phyloP scores from a whole-genome alignment of 768 basidiomycete species.

The Sporobolomyces pararoseus region DNA sequence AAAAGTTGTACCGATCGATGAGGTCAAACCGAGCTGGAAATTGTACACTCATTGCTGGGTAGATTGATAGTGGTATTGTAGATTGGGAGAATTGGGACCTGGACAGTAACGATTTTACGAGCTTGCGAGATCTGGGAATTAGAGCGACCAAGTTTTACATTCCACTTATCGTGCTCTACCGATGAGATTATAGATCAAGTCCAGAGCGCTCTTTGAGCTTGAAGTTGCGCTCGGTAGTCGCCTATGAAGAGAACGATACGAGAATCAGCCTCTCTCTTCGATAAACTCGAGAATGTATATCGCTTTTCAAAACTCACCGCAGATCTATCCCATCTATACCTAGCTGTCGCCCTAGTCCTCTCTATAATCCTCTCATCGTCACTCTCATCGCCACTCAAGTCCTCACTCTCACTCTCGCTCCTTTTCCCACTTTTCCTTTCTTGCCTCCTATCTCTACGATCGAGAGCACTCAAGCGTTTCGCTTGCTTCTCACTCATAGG shows the following conservation, averaged over 20 bases:
- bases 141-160: too few relatives aligned
- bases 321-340: slow-evolving; percentile 32
- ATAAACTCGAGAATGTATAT: background rate
- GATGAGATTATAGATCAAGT: too few relatives aligned
- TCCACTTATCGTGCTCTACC: too few relatives aligned
- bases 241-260: background rate
- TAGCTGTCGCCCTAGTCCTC: slow-evolving; percentile 5
- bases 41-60: too few relatives aligned
- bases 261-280: background rate
- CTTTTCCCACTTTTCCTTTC: background rate
- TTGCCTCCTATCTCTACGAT: background rate
- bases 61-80: too few relatives aligned
- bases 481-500: slow-evolving; percentile 15
- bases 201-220: slow-evolving; percentile 6
- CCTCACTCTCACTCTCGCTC: background rate
- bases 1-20: too few relatives aligned
- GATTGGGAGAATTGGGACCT: too few relatives aligned
- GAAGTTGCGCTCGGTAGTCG: slow-evolving; percentile 6
- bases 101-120: too few relatives aligned
- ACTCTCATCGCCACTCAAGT: slow-evolving; percentile 14
- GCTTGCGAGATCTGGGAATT: too few relatives aligned
- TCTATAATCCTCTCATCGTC: slow-evolving; percentile 36
- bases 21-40: too few relatives aligned
- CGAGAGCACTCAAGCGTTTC: background rate
- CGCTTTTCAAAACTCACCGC: slow-evolving; percentile 16